These are phyloP conservation scores for Suillus brevipes DNA, from an alignment of 768 basidiomycete genomes.

Conservation along the genomic window DNA sequence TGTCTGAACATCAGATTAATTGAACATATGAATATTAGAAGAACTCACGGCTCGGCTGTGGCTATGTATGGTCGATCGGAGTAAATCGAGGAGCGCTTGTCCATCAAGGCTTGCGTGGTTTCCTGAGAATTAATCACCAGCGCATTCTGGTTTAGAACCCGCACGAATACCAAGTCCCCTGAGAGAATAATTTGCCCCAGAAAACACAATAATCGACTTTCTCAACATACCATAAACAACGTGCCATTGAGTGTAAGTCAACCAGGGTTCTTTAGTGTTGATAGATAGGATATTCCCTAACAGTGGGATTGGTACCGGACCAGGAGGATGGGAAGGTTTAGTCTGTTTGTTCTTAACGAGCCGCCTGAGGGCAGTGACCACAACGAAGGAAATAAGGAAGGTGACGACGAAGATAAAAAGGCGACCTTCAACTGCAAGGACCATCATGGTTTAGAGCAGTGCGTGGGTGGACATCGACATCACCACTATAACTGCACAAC, in stretches of 20 bases:
- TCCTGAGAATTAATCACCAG: no score
- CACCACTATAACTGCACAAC: no score
- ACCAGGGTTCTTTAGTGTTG: slow-evolving; percentile 1
- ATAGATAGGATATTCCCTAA: slow-evolving; percentile 7
- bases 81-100: no score
- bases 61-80: slow-evolving; percentile 10
- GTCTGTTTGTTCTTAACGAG: slow-evolving; percentile 4
- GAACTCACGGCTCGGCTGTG: slow-evolving; percentile 1
- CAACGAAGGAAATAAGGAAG: background rate
- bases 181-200: background rate
- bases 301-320: slow-evolving; percentile 45
- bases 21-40: background rate
- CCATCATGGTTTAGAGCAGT: background rate
- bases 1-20: background rate
- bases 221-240: slow-evolving; percentile 8
- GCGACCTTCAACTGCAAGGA: background rate
- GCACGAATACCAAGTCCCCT: no score
- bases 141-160: no score
- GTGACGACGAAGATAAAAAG: background rate
- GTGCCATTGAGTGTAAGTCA: slow-evolving; percentile 3
- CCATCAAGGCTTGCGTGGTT: no score
- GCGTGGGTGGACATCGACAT: background rate
- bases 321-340: slow-evolving; percentile 39
- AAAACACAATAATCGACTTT: no score
- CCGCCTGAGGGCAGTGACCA: background rate